Percentiles rank a stretch among this genome's conserved stretches.
Conservation (phyloP, 768 basidiomycete genomes). For the Kwoniella sp. region DNA sequence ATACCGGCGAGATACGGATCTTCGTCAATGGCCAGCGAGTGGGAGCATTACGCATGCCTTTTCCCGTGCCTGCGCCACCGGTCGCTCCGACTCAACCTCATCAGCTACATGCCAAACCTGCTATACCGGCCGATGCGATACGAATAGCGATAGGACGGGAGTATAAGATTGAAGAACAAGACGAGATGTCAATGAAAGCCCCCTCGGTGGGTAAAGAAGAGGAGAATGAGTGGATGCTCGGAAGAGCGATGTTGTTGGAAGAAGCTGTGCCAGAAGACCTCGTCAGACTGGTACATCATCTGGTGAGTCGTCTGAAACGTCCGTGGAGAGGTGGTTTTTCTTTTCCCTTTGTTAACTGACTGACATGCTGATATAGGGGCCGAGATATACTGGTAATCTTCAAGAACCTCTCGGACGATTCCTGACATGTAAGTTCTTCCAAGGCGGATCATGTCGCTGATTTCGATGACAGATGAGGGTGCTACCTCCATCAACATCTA, state of each 20-base stretch:
- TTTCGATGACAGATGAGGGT: constrained; percentile 42
- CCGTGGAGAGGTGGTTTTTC: too few relatives aligned
- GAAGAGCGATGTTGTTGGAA: constrained; percentile 40
- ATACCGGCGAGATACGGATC: constrained; percentile 38
- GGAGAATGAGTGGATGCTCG: constrained; percentile 52
- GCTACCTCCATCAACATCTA: constrained; percentile 54
- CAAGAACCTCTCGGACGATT: constrained; percentile 53
- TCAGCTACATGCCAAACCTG: constrained; percentile 26
- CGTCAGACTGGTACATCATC: constrained; percentile 49
- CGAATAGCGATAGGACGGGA: constrained; percentile 29
- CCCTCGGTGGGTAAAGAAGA: constrained; percentile 31
- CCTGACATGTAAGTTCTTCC: constrained; percentile 47
- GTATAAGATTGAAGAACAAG: constrained; percentile 14
- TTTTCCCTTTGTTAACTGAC: not conserved
- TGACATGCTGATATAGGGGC: constrained; percentile 37
- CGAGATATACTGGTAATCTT: constrained; percentile 51
- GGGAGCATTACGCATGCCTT: constrained; percentile 43
- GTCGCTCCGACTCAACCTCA: constrained; percentile 18
- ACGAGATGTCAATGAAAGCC: not conserved
- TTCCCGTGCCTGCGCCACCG: constrained; percentile 31
- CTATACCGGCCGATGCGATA: constrained; percentile 30
- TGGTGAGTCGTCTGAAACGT: constrained; percentile 35
- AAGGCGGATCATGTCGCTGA: not conserved
- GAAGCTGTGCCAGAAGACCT: constrained; percentile 53
- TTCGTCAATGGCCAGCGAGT: constrained; percentile 51